These are phyloP conservation scores for Hamamelis virginiana DNA, from an alignment of 164 flowering plant genomes.

Conservation along the genomic window DNA sequence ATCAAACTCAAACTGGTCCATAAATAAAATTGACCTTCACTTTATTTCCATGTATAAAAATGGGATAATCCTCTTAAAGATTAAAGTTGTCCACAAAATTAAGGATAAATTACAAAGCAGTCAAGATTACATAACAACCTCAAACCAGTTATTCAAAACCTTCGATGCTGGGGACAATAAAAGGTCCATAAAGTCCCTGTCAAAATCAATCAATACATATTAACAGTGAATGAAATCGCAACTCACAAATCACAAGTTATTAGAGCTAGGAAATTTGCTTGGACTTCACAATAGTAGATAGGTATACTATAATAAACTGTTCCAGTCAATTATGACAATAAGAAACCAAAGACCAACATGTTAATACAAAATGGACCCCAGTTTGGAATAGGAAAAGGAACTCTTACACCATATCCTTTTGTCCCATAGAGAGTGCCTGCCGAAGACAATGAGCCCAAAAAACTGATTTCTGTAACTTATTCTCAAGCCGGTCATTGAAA, in stretches of 20 bases:
- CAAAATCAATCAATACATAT: slow-evolving; percentile 22
- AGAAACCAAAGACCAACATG: not conserved
- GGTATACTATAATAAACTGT: not conserved
- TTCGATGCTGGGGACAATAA: slow-evolving; percentile 87
- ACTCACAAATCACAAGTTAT: not conserved
- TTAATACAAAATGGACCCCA: not conserved
- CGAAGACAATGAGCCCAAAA: slow-evolving; percentile 66
- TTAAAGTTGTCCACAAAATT: too few relatives aligned
- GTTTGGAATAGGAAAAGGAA: slow-evolving; percentile 1
- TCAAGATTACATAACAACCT: slow-evolving; percentile 46
- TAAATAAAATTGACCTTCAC: not conserved
- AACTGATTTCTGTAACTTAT: slow-evolving; percentile 52
- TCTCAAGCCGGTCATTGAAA: slow-evolving; percentile 38
- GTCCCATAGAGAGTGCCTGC: slow-evolving; percentile 58
- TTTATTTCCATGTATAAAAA: not conserved
- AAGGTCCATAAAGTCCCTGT: slow-evolving; percentile 84
- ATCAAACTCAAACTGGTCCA: too few relatives aligned
- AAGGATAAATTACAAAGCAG: not conserved
- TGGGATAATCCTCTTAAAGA: too few relatives aligned
- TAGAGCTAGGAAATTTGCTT: not conserved
- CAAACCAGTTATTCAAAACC: slow-evolving; percentile 93
- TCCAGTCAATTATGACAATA: not conserved
- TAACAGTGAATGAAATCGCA: not conserved
- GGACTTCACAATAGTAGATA: too few relatives aligned
- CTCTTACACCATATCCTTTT: slow-evolving; percentile 74